Evolutionary conservation across 2,329 filamentous ascomycete species (phyloP).

Genomic region (Pseudogymnoascus sp.): DNA sequence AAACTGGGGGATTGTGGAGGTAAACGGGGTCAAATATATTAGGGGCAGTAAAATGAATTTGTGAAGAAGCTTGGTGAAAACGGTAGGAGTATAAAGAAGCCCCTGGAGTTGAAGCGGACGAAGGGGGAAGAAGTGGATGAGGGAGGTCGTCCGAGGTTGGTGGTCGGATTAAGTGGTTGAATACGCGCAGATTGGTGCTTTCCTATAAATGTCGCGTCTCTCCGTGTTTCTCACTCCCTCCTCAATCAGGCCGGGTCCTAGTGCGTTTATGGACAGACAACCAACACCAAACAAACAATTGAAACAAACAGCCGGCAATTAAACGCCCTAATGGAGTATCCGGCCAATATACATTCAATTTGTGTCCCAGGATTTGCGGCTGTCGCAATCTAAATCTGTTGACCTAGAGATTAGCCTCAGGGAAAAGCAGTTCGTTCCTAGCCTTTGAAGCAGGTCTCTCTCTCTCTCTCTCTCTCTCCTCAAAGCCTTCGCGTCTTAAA

Average conservation of each 20-base stretch:
- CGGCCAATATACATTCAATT: conserved; percentile 6
- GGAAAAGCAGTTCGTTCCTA: neutral
- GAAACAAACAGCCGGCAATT: conserved; percentile 9
- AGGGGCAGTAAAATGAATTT: neutral
- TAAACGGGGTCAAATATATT: neutral
- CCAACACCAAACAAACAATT: conserved; percentile 6
- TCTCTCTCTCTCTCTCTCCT: neutral
- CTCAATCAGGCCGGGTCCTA: conserved; percentile 1
- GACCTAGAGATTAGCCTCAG: conserved; percentile 5
- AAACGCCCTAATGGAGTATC: conserved; percentile 8
- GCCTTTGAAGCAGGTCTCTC: neutral
- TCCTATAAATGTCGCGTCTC: conserved; percentile 7
- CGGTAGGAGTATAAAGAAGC: neutral
- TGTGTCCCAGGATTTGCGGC: conserved; percentile 3
- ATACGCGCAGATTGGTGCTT: conserved; percentile 9
- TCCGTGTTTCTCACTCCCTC: conserved; percentile 3
- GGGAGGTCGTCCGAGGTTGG: conserved; percentile 7
- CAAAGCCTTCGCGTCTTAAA: neutral
- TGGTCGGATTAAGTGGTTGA: conserved; percentile 8
- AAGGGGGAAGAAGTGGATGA: conserved; percentile 4
- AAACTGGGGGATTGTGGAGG: neutral
- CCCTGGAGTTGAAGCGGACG: neutral
- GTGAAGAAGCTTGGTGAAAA: conserved; percentile 1
- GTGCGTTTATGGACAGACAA: conserved; percentile 8
- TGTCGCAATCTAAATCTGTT: conserved; percentile 5